Evolutionary conservation across 768 basidiomycete species (phyloP).

Genomic region (Suillus hirtellus): DNA sequence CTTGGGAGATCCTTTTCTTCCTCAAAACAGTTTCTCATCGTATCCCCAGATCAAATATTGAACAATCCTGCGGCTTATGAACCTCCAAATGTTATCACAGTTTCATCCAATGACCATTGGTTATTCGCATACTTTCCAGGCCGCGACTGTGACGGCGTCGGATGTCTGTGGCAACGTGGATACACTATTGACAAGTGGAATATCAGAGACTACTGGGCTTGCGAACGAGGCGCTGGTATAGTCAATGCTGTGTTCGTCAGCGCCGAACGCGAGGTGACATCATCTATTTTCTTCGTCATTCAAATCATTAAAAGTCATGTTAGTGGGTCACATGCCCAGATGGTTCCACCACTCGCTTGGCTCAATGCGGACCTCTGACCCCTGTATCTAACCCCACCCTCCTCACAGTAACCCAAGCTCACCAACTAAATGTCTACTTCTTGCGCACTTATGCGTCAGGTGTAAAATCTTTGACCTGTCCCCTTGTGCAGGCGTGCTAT

Average conservation of each 20-base stretch:
- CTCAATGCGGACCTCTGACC: slow-evolving; percentile 56
- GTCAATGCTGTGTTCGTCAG: slow-evolving; percentile 66
- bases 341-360: slow-evolving; percentile 54
- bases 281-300: slow-evolving; percentile 2
- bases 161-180: slow-evolving; percentile 66
- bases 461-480: slow-evolving; percentile 49
- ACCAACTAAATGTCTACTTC: slow-evolving; percentile 55
- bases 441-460: slow-evolving; percentile 45
- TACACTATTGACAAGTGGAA: slow-evolving; percentile 62
- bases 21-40: slow-evolving; percentile 61
- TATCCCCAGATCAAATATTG: slow-evolving; percentile 52
- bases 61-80: slow-evolving; percentile 50
- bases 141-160: slow-evolving; percentile 53
- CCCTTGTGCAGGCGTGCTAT: slow-evolving; percentile 44
- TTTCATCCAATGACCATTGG: slow-evolving; percentile 59
- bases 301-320: slow-evolving; percentile 8
- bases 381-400: slow-evolving; percentile 57
- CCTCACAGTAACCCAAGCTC: slow-evolving; percentile 64
- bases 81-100: slow-evolving; percentile 62
- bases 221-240: slow-evolving; percentile 53
- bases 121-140: slow-evolving; percentile 78
- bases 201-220: slow-evolving; percentile 56
- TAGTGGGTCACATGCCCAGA: slow-evolving; percentile 56
- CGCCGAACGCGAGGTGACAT: slow-evolving; percentile 55
- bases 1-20: slow-evolving; percentile 69